Conservation (phyloP, 495 filamentous ascomycete genomes). For the Podospora australis region DNA sequence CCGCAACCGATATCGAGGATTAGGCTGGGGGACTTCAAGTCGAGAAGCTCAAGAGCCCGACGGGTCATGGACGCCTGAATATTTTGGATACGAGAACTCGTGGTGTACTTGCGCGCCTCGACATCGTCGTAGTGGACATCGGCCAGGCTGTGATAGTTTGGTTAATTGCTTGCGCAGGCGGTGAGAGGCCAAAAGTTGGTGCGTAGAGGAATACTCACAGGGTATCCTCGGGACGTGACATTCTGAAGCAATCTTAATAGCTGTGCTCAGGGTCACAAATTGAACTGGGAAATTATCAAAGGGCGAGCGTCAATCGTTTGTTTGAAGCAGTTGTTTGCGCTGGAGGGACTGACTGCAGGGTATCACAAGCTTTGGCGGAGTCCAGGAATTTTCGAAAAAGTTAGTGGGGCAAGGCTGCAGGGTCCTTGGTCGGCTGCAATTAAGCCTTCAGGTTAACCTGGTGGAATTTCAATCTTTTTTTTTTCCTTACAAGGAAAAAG, state of each 20-base stretch:
- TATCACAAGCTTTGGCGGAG: background rate
- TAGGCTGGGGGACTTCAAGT: constrained; percentile 69
- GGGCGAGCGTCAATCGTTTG: too few relatives aligned
- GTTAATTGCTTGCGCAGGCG: too few relatives aligned
- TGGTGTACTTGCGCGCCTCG: constrained; percentile 97
- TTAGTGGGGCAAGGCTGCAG: constrained; percentile 2
- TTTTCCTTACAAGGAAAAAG: too few relatives aligned
- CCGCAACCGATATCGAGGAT: constrained; percentile 96
- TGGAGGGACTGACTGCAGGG: background rate
- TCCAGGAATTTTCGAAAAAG: background rate
- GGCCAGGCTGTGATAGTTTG: constrained; percentile 56
- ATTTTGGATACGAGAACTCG: constrained; percentile 85
- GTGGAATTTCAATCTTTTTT: too few relatives aligned
- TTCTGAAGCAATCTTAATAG: too few relatives aligned
- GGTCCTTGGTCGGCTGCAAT: constrained; percentile 2
- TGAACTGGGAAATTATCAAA: too few relatives aligned
- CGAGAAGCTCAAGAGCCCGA: constrained; percentile 83
- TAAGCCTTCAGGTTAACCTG: too few relatives aligned
- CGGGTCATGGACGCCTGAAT: constrained; percentile 93
- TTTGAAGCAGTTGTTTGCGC: too few relatives aligned
- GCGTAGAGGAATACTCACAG: constrained; percentile 47
- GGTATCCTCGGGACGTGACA: constrained; percentile 94
- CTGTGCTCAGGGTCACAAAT: too few relatives aligned
- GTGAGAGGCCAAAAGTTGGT: constrained; percentile 6
- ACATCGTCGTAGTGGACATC: constrained; percentile 96